Evolutionary conservation across 2,329 filamentous ascomycete species (phyloP).

Genomic region (Fusarium circinatum): DNA sequence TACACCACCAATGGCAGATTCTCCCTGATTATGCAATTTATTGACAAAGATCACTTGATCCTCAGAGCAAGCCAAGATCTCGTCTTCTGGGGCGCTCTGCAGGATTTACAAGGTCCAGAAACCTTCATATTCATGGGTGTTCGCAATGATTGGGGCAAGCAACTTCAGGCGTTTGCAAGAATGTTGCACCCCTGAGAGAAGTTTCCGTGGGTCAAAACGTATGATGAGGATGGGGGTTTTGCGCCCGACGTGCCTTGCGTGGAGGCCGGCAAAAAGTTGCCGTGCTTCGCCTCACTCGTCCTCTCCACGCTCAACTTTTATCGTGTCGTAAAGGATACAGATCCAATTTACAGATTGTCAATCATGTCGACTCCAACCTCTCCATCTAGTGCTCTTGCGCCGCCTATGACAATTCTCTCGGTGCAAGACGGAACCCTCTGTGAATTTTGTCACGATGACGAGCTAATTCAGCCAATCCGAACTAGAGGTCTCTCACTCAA

Average conservation of each 20-base stretch:
- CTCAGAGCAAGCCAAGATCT: not conserved
- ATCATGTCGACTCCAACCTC: not conserved
- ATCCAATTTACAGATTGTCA: not conserved
- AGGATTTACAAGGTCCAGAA: not conserved
- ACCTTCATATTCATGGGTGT: constrained; percentile 4
- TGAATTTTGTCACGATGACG: not conserved
- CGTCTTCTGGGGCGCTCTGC: not conserved
- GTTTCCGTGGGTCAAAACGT: too few relatives aligned
- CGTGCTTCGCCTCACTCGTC: constrained; percentile 4
- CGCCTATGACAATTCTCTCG: not conserved
- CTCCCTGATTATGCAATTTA: not conserved
- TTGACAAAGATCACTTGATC: not conserved
- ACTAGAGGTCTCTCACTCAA: not conserved
- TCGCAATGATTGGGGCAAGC: not conserved
- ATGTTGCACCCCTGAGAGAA: not conserved
- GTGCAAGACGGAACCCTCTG: constrained; percentile 1
- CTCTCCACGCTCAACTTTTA: not conserved
- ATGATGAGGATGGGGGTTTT: not conserved
- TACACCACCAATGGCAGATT: not conserved
- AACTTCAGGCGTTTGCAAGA: not conserved
- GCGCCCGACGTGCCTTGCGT: not conserved
- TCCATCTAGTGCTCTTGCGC: too few relatives aligned
- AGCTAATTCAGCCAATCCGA: not conserved
- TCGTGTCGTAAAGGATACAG: not conserved
- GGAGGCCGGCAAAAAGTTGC: not conserved